phyloP scores from a whole-genome alignment of 371 early-diverging fungal species.

The Rhizopus arrhizus region DNA sequence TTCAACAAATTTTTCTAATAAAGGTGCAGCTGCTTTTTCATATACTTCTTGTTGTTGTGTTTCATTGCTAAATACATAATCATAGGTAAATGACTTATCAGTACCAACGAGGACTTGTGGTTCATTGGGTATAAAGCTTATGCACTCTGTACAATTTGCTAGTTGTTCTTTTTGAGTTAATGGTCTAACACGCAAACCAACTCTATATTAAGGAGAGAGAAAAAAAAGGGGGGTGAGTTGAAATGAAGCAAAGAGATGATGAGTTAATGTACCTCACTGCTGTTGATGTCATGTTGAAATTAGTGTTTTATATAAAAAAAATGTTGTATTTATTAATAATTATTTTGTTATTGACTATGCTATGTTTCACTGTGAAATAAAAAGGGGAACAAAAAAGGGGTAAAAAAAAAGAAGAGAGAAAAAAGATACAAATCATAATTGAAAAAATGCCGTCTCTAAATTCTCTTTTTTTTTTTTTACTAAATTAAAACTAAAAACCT shows the following conservation, averaged over 20 bases:
- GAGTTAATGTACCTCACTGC: constrained; percentile 1
- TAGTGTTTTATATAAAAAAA: neutral
- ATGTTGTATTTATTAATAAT: too few species aligned
- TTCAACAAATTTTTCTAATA: constrained; percentile 82
- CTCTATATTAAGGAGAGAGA: constrained; percentile 44
- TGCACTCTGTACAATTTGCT: constrained; percentile 67
- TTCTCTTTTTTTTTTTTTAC: too few species aligned
- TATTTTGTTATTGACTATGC: too few species aligned
- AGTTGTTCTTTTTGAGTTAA: constrained; percentile 72
- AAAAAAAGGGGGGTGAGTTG: neutral
- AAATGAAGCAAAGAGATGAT: neutral
- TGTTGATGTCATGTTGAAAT: constrained; percentile 7
- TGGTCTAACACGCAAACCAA: constrained; percentile 81
- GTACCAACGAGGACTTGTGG: constrained; percentile 65
- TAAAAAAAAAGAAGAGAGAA: too few species aligned
- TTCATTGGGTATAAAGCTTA: constrained; percentile 64
- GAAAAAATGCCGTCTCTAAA: too few species aligned
- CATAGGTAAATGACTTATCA: constrained; percentile 79
- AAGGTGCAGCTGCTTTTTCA: constrained; percentile 63
- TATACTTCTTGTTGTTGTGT: constrained; percentile 71
- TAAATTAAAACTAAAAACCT: too few species aligned
- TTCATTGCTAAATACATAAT: constrained; percentile 77
- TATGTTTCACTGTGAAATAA: too few species aligned
- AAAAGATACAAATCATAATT: too few species aligned
- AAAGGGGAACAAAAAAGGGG: too few species aligned